A percentile compares a stretch with the other conserved stretches of the same genome.
phyloP scores from a whole-genome alignment of 495 filamentous ascomycete species.

The Bathelium albidoporum region DNA sequence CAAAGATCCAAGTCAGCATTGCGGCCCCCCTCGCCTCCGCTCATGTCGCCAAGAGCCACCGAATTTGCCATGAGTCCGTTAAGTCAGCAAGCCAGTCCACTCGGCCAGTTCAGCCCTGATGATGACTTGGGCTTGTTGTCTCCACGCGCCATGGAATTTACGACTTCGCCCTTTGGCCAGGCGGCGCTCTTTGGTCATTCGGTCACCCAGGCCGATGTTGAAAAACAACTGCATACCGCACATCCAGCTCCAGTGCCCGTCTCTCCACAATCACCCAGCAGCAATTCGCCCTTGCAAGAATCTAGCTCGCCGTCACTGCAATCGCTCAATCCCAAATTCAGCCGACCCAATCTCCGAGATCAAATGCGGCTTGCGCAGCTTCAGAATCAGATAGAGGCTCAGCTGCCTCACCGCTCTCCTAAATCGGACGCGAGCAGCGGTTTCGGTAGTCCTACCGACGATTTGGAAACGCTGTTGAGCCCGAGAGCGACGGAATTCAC shows the following conservation, averaged over 20 bases:
- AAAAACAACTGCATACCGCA: neutral
- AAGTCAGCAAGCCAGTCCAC: conserved; percentile 9
- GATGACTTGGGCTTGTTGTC: conserved; percentile 26
- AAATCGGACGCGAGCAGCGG: neutral
- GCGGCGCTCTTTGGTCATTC: conserved; percentile 12
- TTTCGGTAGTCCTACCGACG: conserved; percentile 10
- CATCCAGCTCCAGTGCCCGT: neutral
- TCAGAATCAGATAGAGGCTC: conserved; percentile 27
- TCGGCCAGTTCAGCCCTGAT: conserved; percentile 14
- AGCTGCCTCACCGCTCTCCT: conserved; percentile 19
- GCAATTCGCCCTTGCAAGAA: neutral
- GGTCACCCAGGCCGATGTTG: neutral
- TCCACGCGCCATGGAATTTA: conserved; percentile 23
- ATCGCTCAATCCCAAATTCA: neutral
- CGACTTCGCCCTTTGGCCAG: conserved; percentile 18
- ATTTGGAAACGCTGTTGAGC: conserved; percentile 29
- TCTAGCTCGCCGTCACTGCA: neutral
- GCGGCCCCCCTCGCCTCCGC: conserved; percentile 11
- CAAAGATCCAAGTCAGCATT: conserved; percentile 5
- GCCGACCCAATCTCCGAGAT: conserved; percentile 24
- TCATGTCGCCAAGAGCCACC: conserved; percentile 13
- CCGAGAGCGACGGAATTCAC: conserved; percentile 36
- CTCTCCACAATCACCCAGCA: neutral
- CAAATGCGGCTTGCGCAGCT: conserved; percentile 27
- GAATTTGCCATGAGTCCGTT: conserved; percentile 30